Percentiles rank a stretch among this genome's conserved stretches.
Evolutionary conservation across 2,329 filamentous ascomycete species (phyloP).

Genomic region (Monosporascus sp.): DNA sequence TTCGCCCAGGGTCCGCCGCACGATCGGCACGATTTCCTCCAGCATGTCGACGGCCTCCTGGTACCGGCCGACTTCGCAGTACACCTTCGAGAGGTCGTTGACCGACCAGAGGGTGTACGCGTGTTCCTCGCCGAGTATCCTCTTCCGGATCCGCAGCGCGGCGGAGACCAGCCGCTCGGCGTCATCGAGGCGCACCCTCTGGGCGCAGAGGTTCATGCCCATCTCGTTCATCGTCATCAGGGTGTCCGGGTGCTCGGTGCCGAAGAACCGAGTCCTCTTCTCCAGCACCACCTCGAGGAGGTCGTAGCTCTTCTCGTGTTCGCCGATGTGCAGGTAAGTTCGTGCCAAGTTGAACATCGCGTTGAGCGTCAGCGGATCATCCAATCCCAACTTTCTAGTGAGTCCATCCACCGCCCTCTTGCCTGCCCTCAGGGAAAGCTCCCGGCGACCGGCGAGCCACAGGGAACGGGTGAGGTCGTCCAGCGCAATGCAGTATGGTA

Average conservation of each 20-base stretch:
- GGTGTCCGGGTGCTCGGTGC: conserved; percentile 19
- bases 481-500: conserved; percentile 10
- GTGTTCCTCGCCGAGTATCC: conserved; percentile 26
- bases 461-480: conserved; percentile 8
- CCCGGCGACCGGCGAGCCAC: conserved; percentile 11
- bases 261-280: conserved; percentile 14
- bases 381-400: conserved; percentile 10
- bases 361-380: conserved; percentile 21
- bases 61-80: conserved; percentile 20
- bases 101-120: conserved; percentile 28
- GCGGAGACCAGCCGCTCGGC: conserved; percentile 17
- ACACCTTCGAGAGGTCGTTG: conserved; percentile 25
- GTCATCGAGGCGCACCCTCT: background rate
- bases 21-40: conserved; percentile 16
- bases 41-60: conserved; percentile 9
- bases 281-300: conserved; percentile 11
- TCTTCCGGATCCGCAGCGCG: too few species aligned
- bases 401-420: conserved; percentile 7
- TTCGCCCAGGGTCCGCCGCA: conserved; percentile 6
- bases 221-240: conserved; percentile 16
- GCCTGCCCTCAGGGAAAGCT: conserved; percentile 8
- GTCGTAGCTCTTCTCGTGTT: conserved; percentile 12
- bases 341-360: conserved; percentile 25
- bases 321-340: conserved; percentile 16
- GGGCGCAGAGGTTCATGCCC: conserved; percentile 5